These are phyloP conservation scores for Aristolochia contorta DNA, from an alignment of 164 flowering plant genomes.

Conservation along the genomic window DNA sequence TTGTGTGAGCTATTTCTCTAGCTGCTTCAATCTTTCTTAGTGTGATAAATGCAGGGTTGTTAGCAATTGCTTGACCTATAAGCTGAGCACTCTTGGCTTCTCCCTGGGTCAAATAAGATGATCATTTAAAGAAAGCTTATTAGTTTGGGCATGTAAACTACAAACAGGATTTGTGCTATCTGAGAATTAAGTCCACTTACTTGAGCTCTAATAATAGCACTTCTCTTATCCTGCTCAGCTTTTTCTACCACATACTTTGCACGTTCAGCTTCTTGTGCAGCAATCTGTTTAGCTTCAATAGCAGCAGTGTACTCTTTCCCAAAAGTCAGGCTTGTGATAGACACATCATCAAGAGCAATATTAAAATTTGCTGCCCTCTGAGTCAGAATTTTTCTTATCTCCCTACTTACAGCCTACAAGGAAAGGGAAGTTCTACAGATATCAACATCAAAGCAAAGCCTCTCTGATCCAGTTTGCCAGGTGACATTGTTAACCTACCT, in stretches of 20 bases:
- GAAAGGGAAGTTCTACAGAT: not conserved
- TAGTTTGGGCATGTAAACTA: not conserved
- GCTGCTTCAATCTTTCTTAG: slow-evolving; percentile 54
- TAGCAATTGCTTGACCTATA: slow-evolving; percentile 50
- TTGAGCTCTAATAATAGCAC: slow-evolving; percentile 64
- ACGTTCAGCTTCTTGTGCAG: slow-evolving; percentile 70
- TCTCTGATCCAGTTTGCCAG: not conserved
- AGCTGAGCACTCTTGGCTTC: slow-evolving; percentile 61
- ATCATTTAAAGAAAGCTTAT: not conserved
- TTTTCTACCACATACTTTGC: slow-evolving; percentile 65
- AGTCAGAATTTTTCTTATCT: slow-evolving; percentile 30
- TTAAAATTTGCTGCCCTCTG: slow-evolving; percentile 49
- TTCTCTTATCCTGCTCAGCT: slow-evolving; percentile 69
- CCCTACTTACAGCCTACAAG: slow-evolving; percentile 28
- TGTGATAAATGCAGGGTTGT: slow-evolving; percentile 52
- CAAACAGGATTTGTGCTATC: not conserved
- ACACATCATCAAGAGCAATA: slow-evolving; percentile 61
- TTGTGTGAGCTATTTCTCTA: slow-evolving; percentile 41
- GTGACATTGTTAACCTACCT: slow-evolving; percentile 9
- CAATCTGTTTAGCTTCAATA: slow-evolving; percentile 65
- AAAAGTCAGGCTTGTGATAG: slow-evolving; percentile 51
- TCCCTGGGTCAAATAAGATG: slow-evolving; percentile 26
- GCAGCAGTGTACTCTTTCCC: slow-evolving; percentile 64
- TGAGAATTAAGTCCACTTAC: slow-evolving; percentile 16
- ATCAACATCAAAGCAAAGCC: not conserved